Conservation (phyloP, 2,329 filamentous ascomycete species). For the Hirsutella minnesotensis region DNA sequence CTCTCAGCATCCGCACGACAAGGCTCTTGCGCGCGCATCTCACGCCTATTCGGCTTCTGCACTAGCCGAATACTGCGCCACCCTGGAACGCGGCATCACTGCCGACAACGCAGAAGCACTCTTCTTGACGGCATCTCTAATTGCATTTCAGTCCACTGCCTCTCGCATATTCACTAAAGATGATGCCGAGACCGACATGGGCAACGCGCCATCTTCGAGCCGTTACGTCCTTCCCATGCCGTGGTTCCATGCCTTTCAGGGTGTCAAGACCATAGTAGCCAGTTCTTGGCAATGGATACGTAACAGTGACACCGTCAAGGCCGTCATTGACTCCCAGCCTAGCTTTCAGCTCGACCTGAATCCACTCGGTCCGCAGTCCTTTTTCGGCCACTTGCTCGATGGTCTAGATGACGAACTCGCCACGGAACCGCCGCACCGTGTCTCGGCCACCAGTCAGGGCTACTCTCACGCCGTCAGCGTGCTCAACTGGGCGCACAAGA, state of each 20-base stretch:
- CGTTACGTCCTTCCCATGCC: constrained; percentile 47
- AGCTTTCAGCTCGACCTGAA: constrained; percentile 48
- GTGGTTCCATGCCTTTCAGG: constrained; percentile 58
- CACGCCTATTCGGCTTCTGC: constrained; percentile 55
- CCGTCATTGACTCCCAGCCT: constrained; percentile 53
- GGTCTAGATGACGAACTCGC: constrained; percentile 45
- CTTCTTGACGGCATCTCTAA: constrained; percentile 50
- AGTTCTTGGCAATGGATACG: constrained; percentile 54
- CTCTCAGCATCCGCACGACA: constrained; percentile 43
- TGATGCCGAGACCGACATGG: constrained; percentile 29
- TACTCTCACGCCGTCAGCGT: constrained; percentile 55
- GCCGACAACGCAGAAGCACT: constrained; percentile 49
- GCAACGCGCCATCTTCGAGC: constrained; percentile 20
- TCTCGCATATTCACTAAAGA: constrained; percentile 50
- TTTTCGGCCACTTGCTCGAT: constrained; percentile 49
- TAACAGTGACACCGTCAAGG: constrained; percentile 42
- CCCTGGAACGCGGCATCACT: constrained; percentile 43
- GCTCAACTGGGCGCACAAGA: constrained; percentile 53
- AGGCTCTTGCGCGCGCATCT: constrained; percentile 46
- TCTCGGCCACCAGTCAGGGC: constrained; percentile 30
- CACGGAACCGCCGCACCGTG: constrained; percentile 17
- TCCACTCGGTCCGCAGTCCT: constrained; percentile 35
- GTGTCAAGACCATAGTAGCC: constrained; percentile 53
- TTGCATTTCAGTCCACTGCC: constrained; percentile 56
- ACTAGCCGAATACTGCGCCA: constrained; percentile 45